Percentiles rank a stretch among this genome's conserved stretches.
These are phyloP conservation scores for Neonothopanus nambi DNA, from an alignment of 1,284 basidiomycete genomes.

Conservation along the genomic window DNA sequence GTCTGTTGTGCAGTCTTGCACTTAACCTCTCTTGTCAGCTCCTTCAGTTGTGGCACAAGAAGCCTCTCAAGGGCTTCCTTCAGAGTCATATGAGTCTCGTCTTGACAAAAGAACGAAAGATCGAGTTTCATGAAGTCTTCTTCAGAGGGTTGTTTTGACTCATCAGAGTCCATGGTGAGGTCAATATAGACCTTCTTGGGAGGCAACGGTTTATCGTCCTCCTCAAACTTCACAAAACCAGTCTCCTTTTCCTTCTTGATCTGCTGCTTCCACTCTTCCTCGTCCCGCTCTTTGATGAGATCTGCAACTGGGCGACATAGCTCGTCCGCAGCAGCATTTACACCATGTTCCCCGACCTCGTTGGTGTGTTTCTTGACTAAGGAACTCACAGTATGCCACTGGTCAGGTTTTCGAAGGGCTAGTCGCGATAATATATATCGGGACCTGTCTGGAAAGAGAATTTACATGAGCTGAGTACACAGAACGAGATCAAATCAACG, in stretches of 20 bases:
- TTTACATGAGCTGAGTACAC: background rate
- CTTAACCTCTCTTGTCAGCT: slow-evolving; percentile 62
- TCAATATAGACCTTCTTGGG: slow-evolving; percentile 43
- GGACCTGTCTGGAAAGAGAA: slow-evolving; percentile 3
- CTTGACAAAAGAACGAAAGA: slow-evolving; percentile 50
- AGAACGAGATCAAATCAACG: background rate
- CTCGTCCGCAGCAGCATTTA: slow-evolving; percentile 56
- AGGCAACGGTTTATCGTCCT: slow-evolving; percentile 6
- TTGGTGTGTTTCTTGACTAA: slow-evolving; percentile 57
- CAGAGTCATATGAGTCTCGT: slow-evolving; percentile 51
- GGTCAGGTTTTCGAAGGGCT: slow-evolving; percentile 73
- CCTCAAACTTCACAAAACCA: slow-evolving; percentile 29
- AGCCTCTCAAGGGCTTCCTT: slow-evolving; percentile 63
- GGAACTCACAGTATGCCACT: slow-evolving; percentile 70
- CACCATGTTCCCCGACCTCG: slow-evolving; percentile 65
- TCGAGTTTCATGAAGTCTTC: slow-evolving; percentile 26
- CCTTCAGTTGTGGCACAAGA: slow-evolving; percentile 60
- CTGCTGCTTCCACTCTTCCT: slow-evolving; percentile 15
- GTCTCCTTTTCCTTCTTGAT: background rate
- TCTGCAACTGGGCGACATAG: slow-evolving; percentile 45
- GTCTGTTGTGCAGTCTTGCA: slow-evolving; percentile 36
- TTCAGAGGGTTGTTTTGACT: slow-evolving; percentile 23
- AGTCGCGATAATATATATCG: slow-evolving; percentile 89
- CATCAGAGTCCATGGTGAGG: slow-evolving; percentile 46
- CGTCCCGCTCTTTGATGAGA: slow-evolving; percentile 21